These are phyloP conservation scores for Nakazawaea ambrosiae DNA, from an alignment of 805 yeast genomes.

Conservation along the genomic window DNA sequence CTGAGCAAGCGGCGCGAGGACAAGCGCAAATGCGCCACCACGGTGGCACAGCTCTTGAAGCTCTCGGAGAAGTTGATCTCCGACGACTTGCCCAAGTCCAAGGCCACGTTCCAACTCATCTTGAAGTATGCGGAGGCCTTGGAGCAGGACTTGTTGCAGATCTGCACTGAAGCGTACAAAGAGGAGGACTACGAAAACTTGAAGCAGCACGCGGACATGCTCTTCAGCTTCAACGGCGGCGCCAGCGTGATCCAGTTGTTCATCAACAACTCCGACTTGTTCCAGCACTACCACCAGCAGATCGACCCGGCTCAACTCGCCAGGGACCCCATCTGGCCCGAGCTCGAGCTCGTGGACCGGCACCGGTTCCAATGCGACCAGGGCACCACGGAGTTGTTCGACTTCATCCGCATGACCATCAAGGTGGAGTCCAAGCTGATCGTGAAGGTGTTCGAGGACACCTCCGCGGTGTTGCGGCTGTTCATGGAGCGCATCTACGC, in stretches of 20 bases:
- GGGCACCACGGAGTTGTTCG: constrained; percentile 43
- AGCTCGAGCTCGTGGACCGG: constrained; percentile 51
- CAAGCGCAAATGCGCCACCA: constrained; percentile 59
- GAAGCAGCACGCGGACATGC: constrained; percentile 67
- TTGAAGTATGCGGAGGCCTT: constrained; percentile 69
- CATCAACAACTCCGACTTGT: constrained; percentile 71
- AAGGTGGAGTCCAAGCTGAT: constrained; percentile 70
- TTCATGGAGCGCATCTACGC: constrained; percentile 74
- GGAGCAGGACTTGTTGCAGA: constrained; percentile 63
- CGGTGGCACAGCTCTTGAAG: constrained; percentile 56
- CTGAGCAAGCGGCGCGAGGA: constrained; percentile 39
- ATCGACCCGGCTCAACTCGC: constrained; percentile 24
- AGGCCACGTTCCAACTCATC: constrained; percentile 34
- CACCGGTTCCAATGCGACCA: constrained; percentile 43
- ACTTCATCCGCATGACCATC: constrained; percentile 51
- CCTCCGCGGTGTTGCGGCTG: constrained; percentile 55
- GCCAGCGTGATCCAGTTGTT: constrained; percentile 74
- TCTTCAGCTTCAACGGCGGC: constrained; percentile 81
- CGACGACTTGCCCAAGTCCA: constrained; percentile 38
- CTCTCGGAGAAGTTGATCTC: constrained; percentile 60
- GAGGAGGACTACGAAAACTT: constrained; percentile 62
- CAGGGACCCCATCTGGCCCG: constrained; percentile 50
- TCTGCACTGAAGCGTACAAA: constrained; percentile 69
- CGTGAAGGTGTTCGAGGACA: constrained; percentile 64
- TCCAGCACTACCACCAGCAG: constrained; percentile 43